Evolutionary conservation across 352 stramenopile genomes (phyloP).

Genomic region (Globisporangium yorkense): DNA sequence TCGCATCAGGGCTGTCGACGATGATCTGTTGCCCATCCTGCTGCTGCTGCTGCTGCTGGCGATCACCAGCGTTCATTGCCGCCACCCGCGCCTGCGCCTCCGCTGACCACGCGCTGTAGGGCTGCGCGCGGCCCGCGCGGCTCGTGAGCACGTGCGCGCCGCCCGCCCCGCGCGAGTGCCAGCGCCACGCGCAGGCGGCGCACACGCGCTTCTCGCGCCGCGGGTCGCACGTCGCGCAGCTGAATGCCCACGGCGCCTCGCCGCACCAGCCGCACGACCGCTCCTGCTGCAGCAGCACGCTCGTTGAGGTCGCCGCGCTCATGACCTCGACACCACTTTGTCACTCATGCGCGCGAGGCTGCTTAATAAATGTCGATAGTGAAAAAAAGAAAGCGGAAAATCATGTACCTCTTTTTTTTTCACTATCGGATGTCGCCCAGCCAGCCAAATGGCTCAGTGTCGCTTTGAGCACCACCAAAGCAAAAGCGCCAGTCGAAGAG

Average conservation of each 20-base stretch:
- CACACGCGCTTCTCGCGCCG: conserved; percentile 24
- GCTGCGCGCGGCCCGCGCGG: conserved; percentile 13
- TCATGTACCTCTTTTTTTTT: too few relatives aligned
- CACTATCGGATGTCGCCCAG: too few relatives aligned
- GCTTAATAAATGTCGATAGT: too few relatives aligned
- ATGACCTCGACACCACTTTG: too few relatives aligned
- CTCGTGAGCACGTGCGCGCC: conserved; percentile 22
- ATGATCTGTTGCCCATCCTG: neutral
- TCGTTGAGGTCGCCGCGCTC: neutral
- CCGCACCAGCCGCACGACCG: conserved; percentile 28
- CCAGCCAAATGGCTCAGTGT: too few relatives aligned
- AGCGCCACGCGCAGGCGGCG: conserved; percentile 20
- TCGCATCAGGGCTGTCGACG: neutral
- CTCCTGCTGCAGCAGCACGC: neutral
- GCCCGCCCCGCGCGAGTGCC: conserved; percentile 36
- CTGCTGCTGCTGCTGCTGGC: neutral
- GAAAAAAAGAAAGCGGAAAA: too few relatives aligned
- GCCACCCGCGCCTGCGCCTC: neutral
- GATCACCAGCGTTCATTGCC: neutral
- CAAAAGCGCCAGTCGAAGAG: neutral
- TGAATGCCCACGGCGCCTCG: conserved; percentile 25
- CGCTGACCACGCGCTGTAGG: conserved; percentile 16
- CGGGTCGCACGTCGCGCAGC: conserved; percentile 29
- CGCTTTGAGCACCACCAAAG: neutral
- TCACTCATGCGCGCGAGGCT: too few relatives aligned